Evolutionary conservation across 2,329 filamentous ascomycete species (phyloP).

Genomic region (Fusarium sp.): DNA sequence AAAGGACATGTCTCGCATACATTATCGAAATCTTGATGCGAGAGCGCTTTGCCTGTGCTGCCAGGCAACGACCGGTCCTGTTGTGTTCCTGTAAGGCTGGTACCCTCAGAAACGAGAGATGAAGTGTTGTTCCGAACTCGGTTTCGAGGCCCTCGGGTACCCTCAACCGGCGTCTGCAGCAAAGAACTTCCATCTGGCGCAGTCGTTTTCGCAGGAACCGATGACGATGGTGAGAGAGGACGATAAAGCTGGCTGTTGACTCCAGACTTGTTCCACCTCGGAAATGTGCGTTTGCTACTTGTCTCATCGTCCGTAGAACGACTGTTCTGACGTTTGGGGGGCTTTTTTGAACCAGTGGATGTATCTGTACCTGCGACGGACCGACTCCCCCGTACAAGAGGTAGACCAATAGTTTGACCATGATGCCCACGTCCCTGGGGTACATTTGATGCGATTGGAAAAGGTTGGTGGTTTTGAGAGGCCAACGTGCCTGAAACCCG

Average conservation of each 20-base stretch:
- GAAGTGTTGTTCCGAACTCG: neutral
- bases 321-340: slow-evolving; percentile 37
- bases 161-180: neutral
- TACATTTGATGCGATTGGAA: neutral
- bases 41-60: neutral
- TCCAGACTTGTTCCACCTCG: slow-evolving; percentile 14
- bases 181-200: neutral
- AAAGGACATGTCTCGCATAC: slow-evolving; percentile 34
- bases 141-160: neutral
- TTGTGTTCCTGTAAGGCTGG: neutral
- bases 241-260: neutral
- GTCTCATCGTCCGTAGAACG: slow-evolving; percentile 29
- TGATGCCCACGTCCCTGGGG: slow-evolving; percentile 13
- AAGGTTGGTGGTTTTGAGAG: slow-evolving; percentile 1
- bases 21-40: slow-evolving; percentile 12
- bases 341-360: slow-evolving; percentile 18
- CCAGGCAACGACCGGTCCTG: neutral
- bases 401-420: neutral
- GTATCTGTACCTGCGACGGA: slow-evolving; percentile 14
- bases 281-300: slow-evolving; percentile 7
- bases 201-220: neutral
- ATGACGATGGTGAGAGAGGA: neutral
- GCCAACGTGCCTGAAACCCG: slow-evolving; percentile 14
- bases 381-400: slow-evolving; percentile 3
- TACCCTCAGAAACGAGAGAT: neutral